Evolutionary conservation across 345 rosid genomes (phyloP).

Genomic region (Populus pruinosa): DNA sequence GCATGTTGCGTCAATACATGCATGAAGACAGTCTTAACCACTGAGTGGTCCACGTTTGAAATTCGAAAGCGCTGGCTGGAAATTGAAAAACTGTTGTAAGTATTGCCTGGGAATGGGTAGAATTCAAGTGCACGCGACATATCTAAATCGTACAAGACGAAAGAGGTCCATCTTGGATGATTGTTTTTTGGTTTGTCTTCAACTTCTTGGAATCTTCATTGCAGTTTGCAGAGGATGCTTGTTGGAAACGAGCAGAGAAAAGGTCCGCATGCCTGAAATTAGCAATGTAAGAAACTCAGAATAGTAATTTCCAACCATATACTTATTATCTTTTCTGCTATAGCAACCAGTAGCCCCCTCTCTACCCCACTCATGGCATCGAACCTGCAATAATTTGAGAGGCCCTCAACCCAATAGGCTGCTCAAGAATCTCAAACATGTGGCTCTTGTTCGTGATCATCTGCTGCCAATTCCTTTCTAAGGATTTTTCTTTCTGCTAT

Average conservation of each 20-base stretch:
- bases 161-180: neutral
- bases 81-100: neutral
- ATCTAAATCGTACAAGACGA: neutral
- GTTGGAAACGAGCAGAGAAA: neutral
- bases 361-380: neutral
- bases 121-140: neutral
- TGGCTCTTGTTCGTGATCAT: no score
- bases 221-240: neutral
- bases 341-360: neutral
- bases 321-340: neutral
- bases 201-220: conserved; percentile 7
- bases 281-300: neutral
- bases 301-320: neutral
- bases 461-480: neutral
- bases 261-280: neutral
- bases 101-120: neutral
- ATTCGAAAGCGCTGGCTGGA: neutral
- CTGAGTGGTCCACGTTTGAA: neutral
- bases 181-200: neutral
- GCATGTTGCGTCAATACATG: neutral
- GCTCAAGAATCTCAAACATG: no score
- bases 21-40: neutral
- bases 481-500: no score
- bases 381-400: no score
- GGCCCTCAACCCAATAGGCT: no score